Evolutionary conservation across 169 alveolate genomes (phyloP).

Genomic region (Eimeria sp.): DNA sequence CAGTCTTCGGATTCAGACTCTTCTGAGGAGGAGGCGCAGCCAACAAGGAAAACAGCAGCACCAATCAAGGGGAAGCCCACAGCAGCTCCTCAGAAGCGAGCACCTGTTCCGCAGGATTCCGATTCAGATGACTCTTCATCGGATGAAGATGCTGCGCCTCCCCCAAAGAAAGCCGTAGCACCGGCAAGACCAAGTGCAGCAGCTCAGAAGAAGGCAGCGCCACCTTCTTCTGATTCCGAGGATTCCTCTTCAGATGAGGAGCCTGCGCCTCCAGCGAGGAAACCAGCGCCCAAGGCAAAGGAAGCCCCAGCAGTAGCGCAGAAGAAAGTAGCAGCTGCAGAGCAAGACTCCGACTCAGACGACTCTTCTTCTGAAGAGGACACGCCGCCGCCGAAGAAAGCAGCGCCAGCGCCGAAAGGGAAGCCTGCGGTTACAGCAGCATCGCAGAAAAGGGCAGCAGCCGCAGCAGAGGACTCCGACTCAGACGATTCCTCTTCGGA

Average conservation of each 20-base stretch:
- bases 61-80: constrained; percentile 1
- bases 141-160: constrained; percentile 5
- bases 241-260: constrained; percentile 49
- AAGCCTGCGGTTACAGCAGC: constrained; percentile 22
- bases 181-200: constrained; percentile 9
- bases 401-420: constrained; percentile 20
- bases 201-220: background rate
- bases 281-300: constrained; percentile 54
- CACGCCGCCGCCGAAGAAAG: background rate
- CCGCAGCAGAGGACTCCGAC: constrained; percentile 23
- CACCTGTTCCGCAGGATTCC: constrained; percentile 8
- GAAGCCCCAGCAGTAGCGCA: constrained; percentile 15
- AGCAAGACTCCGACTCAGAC: constrained; percentile 26
- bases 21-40: constrained; percentile 48
- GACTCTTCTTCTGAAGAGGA: constrained; percentile 60
- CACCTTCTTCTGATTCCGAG: constrained; percentile 33
- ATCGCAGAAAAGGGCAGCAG: constrained; percentile 14
- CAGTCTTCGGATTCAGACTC: constrained; percentile 14
- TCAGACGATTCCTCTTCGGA: constrained; percentile 43
- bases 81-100: constrained; percentile 35
- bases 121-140: constrained; percentile 57
- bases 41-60: constrained; percentile 2
- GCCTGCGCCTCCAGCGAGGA: constrained; percentile 46
- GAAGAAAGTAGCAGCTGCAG: constrained; percentile 49
- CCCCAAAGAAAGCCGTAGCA: constrained; percentile 7